Percentiles rank a stretch among this genome's conserved stretches.
Conservation (phyloP, 805 yeast species). For the Wickerhamiella allomyrinae region DNA sequence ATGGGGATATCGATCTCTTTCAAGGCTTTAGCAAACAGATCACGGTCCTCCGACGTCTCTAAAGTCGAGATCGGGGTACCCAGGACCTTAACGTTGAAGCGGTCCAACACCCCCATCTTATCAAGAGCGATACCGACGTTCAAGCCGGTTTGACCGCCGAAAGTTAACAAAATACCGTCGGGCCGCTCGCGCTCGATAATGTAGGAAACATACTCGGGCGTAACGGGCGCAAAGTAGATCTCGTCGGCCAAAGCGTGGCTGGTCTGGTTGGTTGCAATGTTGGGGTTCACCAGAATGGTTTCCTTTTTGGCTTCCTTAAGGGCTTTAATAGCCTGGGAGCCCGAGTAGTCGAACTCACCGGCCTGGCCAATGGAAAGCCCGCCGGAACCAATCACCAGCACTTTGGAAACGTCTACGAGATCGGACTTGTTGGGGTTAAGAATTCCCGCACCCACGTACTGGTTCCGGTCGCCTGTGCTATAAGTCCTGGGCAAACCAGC, state of each 20-base stretch:
- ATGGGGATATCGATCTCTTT: constrained; percentile 91
- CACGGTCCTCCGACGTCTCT: constrained; percentile 96
- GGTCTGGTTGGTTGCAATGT: constrained; percentile 93
- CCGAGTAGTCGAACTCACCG: constrained; percentile 90
- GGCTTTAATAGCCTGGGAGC: constrained; percentile 96
- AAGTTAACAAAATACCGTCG: constrained; percentile 87
- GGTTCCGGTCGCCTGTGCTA: constrained; percentile 5
- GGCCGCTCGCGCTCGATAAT: constrained; percentile 93
- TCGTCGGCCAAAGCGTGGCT: constrained; percentile 92
- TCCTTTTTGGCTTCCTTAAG: constrained; percentile 75
- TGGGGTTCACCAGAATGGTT: constrained; percentile 83
- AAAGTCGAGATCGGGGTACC: constrained; percentile 96
- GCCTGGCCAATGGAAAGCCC: constrained; percentile 97
- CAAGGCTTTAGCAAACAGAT: constrained; percentile 84
- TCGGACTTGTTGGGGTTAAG: constrained; percentile 21
- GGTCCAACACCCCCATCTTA: constrained; percentile 83
- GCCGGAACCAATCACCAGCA: constrained; percentile 90
- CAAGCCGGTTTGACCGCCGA: constrained; percentile 97
- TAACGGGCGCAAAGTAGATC: constrained; percentile 88
- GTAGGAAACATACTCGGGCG: constrained; percentile 89
- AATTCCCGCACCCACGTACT: constrained; percentile 28
- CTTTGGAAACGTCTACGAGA: constrained; percentile 73
- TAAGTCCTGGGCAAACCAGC: background rate
- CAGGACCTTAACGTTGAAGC: constrained; percentile 83
- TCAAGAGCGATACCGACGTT: constrained; percentile 93